A percentile compares a stretch with the other conserved stretches of the same genome.
Conservation (phyloP, 345 rosid genomes). For the Kernera saxatilis region DNA sequence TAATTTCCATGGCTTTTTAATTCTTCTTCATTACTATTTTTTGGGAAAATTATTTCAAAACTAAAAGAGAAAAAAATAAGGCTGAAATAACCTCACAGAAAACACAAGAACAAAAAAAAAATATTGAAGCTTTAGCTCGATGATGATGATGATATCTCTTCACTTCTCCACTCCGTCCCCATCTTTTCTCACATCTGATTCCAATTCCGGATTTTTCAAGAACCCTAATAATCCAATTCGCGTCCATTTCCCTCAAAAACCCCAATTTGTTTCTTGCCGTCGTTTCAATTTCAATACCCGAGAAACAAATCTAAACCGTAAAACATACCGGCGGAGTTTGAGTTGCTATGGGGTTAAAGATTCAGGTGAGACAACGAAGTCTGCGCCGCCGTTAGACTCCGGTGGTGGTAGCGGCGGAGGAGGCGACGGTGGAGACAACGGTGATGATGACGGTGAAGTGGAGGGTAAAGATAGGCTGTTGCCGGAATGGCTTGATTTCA, state of each 20-base stretch:
- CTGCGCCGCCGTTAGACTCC: slow-evolving; percentile 34
- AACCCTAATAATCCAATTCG: slow-evolving; percentile 12
- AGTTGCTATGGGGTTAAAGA: slow-evolving; percentile 42
- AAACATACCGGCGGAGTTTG: slow-evolving; percentile 11
- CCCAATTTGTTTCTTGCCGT: background rate
- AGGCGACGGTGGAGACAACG: slow-evolving; percentile 41
- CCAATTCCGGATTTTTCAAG: background rate
- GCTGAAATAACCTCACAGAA: background rate
- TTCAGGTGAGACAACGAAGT: slow-evolving; percentile 46
- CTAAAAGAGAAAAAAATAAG: background rate
- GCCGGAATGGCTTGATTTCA: slow-evolving; percentile 72
- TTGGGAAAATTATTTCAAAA: background rate
- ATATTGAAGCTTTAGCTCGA: background rate
- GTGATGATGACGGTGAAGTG: slow-evolving; percentile 46
- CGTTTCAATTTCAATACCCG: background rate
- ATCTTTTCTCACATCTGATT: slow-evolving; percentile 28
- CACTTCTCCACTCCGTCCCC: slow-evolving; percentile 24
- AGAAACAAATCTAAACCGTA: background rate
- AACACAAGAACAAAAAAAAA: background rate
- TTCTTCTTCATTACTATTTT: no score
- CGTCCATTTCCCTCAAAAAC: background rate
- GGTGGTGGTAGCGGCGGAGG: slow-evolving; percentile 31
- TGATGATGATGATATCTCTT: slow-evolving; percentile 34
- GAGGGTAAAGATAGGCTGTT: slow-evolving; percentile 45
- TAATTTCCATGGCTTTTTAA: no score